These are phyloP conservation scores for Populus hybrid DNA, from an alignment of 441 rosid species.

Conservation along the genomic window DNA sequence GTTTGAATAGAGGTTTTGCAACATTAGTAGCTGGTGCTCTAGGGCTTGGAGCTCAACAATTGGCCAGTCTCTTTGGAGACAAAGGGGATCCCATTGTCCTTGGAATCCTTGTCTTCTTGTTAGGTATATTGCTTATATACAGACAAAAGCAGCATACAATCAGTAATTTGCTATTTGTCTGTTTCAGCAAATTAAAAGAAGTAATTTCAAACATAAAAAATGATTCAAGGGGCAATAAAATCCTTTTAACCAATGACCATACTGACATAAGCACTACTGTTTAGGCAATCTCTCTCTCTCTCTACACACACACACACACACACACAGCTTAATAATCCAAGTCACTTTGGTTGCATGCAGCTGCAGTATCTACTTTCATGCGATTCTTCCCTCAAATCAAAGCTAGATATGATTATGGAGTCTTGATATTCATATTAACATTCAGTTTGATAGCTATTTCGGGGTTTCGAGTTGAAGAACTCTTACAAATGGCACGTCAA, in stretches of 20 bases:
- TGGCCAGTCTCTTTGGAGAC: constrained; percentile 59
- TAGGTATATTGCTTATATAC: constrained; percentile 35
- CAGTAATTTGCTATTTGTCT: no score
- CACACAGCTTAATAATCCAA: no score
- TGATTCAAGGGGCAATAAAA: no score
- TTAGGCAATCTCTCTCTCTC: no score
- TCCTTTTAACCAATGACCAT: no score
- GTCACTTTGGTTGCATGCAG: constrained; percentile 24
- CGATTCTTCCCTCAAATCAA: constrained; percentile 71
- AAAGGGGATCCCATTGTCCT: constrained; percentile 71
- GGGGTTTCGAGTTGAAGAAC: constrained; percentile 57
- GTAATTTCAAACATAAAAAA: no score
- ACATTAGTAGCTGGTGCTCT: constrained; percentile 66
- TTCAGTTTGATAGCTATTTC: constrained; percentile 73
- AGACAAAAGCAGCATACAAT: no score
- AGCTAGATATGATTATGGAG: constrained; percentile 13
- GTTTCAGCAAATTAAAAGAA: no score
- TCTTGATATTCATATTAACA: constrained; percentile 72
- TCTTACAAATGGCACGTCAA: constrained; percentile 47
- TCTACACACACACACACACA: no score
- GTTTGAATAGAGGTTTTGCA: constrained; percentile 75
- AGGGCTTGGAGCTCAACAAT: constrained; percentile 66
- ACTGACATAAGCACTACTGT: no score
- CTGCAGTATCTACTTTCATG: constrained; percentile 61
- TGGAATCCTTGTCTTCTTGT: constrained; percentile 64